Evolutionary conservation across 2,329 filamentous ascomycete species (phyloP), one percentile per base, ranked within the genome.

Genomic region (Xylaria sp.): DNA sequence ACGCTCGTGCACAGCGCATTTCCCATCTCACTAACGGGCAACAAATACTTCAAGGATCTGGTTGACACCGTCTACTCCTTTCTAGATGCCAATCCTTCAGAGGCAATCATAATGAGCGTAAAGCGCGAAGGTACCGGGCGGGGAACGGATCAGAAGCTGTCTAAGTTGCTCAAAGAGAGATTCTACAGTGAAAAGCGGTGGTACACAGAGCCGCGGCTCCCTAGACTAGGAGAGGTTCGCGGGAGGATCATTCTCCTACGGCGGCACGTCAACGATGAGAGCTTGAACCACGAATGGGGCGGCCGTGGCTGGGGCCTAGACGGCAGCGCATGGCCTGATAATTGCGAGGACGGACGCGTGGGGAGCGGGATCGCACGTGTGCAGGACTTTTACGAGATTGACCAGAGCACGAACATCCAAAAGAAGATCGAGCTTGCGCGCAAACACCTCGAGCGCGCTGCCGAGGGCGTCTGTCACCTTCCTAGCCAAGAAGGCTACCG

Each of bases 321-420:
- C 77, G 89, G 85, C 25, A 85, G 87, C 71, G 79, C 79, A 59
- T 98, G 95, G 95, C 93, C 92, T 0, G 92, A 98, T 82, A 98
- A 98, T 82, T 93, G 92, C 71, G 89, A 91, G 39, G 90, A 97
- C 77, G 91, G 92, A 65, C 85, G 84, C 41, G 89, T 88, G 58
- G 88, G 88, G 9, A 90, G 90, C 75, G 94, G 93, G 3, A 85
- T 90, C 72, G 89, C 98, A 68, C 90, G 92, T 73, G 90, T 98
- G 51, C 96, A 98, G 82, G 96, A 98, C 83, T 98, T 95, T 81
- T 98, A 97, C 85, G 94, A 97, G 77, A 90, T 99, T 41, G 83
- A 91, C 55, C 89, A 94, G 80, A 89, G 88, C 25, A 84, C 88
- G 68, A 91, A 91, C 74, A 95, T 98, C 69, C 85, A 91, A 46